Evolutionary conservation across 768 basidiomycete genomes (phyloP).

Genomic region (Cystobasidium ongulense): DNA sequence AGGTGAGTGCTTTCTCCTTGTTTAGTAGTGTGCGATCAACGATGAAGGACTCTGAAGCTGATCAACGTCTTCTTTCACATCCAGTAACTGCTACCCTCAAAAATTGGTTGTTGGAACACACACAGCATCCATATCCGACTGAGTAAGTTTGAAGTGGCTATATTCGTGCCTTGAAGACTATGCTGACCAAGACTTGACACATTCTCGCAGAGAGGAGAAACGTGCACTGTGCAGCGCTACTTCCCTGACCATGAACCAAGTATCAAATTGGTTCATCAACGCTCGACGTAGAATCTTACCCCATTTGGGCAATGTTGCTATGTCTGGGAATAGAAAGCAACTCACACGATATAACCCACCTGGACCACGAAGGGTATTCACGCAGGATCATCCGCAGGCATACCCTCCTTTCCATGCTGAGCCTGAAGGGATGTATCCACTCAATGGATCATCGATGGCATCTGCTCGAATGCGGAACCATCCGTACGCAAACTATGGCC

Average conservation of each 20-base stretch:
- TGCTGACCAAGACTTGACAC: neutral
- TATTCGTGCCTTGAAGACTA: neutral
- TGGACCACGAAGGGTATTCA: neutral
- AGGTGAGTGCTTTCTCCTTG: neutral
- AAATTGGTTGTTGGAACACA: slow-evolving; percentile 15
- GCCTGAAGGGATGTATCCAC: neutral
- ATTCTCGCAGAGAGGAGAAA: slow-evolving; percentile 17
- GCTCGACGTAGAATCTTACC: slow-evolving; percentile 26
- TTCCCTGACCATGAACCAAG: slow-evolving; percentile 22
- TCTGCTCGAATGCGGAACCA: neutral
- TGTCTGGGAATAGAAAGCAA: slow-evolving; percentile 19
- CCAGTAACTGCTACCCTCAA: slow-evolving; percentile 3
- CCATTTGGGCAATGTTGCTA: neutral
- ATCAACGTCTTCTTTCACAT: neutral
- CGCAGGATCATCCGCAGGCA: neutral
- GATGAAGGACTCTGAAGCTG: neutral
- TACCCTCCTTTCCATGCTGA: neutral
- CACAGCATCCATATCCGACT: slow-evolving; percentile 28
- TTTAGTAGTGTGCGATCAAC: neutral
- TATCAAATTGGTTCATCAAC: slow-evolving; percentile 31
- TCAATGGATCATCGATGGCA: neutral
- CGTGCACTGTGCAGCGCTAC: slow-evolving; percentile 2
- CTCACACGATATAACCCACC: slow-evolving; percentile 9
- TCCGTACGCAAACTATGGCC: neutral
- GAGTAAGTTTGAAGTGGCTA: slow-evolving; percentile 5